phyloP scores from a whole-genome alignment of 108 stramenopile species.

The Pseudonitzschia multiseries region DNA sequence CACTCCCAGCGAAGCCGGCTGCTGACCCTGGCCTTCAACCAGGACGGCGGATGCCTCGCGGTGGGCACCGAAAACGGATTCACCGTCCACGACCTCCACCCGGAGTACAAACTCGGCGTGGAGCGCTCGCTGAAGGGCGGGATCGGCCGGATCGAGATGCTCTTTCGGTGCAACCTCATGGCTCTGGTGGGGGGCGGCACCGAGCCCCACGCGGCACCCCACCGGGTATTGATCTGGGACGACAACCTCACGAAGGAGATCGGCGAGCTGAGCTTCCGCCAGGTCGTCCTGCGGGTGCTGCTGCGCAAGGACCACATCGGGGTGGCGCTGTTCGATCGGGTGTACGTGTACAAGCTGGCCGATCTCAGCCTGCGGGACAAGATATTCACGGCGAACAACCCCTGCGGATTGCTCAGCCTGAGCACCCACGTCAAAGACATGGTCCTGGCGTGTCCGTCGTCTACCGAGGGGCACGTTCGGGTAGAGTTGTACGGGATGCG shows the following conservation, averaged over 20 bases:
- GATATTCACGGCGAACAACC: conserved; percentile 93
- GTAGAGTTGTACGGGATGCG: conserved; percentile 94
- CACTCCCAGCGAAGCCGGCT: conserved; percentile 38
- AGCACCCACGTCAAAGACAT: conserved; percentile 86
- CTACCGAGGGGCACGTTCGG: conserved; percentile 87
- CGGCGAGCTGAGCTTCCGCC: conserved; percentile 92
- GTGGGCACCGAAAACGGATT: conserved; percentile 93
- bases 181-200: conserved; percentile 92
- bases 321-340: conserved; percentile 89
- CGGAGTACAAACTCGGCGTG: conserved; percentile 87
- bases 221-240: conserved; percentile 98
- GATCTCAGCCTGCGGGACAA: conserved; percentile 91
- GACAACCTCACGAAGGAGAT: conserved; percentile 93
- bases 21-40: conserved; percentile 81
- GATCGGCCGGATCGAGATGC: conserved; percentile 97
- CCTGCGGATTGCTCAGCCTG: conserved; percentile 85
- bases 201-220: conserved; percentile 90
- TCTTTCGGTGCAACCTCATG: conserved; percentile 97
- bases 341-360: conserved; percentile 93
- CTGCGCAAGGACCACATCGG: conserved; percentile 95
- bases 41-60: conserved; percentile 88
- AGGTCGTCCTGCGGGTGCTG: conserved; percentile 85
- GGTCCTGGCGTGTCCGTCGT: conserved; percentile 95
- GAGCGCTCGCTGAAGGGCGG: conserved; percentile 73
- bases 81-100: conserved; percentile 93